A percentile compares a stretch with the other conserved stretches of the same genome.
phyloP scores from a whole-genome alignment of 176 grass and related monocot genomes.

The Triticum timopheevii region DNA sequence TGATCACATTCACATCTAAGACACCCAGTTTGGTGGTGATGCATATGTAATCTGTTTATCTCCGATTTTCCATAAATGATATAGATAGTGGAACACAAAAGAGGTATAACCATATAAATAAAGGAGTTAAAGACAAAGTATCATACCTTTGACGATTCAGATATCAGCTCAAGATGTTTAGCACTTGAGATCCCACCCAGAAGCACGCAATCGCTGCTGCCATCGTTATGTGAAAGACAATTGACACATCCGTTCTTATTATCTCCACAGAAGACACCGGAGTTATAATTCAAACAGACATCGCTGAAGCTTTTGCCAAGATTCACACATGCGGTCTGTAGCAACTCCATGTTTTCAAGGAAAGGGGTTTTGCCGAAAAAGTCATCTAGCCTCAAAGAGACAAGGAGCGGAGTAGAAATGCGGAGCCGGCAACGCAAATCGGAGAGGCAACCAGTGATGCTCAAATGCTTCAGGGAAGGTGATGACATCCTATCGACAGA shows the following conservation, averaged over 20 bases:
- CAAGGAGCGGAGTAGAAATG: background rate
- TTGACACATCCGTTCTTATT: background rate
- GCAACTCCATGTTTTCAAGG: background rate
- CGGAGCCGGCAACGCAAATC: background rate
- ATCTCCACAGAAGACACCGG: background rate
- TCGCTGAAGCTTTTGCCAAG: background rate
- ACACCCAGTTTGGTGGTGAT: background rate
- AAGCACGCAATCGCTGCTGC: background rate
- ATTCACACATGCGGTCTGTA: background rate
- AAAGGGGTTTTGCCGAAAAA: background rate
- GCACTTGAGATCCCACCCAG: conserved; percentile 6
- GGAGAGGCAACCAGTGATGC: background rate
- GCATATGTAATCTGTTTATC: background rate
- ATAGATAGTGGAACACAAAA: background rate
- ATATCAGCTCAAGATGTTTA: background rate
- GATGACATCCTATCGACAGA: background rate
- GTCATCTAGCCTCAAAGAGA: background rate
- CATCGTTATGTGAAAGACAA: background rate
- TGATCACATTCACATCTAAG: background rate
- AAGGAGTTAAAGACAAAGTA: background rate
- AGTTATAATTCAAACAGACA: background rate
- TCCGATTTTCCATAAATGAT: background rate
- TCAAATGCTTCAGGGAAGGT: background rate
- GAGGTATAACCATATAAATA: background rate
- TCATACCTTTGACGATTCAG: background rate